A percentile compares a stretch with the other conserved stretches of the same genome.
These are phyloP conservation scores for Fusarium devonianum DNA, from an alignment of 2,329 filamentous ascomycete species.

Conservation along the genomic window DNA sequence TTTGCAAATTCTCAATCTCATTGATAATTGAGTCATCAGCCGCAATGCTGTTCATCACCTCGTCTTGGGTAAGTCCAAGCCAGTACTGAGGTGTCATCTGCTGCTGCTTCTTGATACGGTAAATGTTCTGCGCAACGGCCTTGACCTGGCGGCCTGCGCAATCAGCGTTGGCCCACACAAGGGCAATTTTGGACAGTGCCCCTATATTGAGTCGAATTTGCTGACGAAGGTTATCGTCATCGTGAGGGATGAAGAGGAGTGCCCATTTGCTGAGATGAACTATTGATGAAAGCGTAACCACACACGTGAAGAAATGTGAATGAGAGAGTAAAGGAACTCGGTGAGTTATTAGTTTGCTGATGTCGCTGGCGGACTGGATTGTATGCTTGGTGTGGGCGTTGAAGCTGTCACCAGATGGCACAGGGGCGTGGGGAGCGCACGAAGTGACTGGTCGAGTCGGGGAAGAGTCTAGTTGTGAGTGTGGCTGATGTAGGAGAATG, in stretches of 20 bases:
- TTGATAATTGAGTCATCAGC: slow-evolving; percentile 66
- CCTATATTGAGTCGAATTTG: slow-evolving; percentile 81
- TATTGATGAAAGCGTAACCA: slow-evolving; percentile 78
- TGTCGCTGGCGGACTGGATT: slow-evolving; percentile 77
- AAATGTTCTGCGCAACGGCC: slow-evolving; percentile 80
- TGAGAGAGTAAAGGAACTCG: slow-evolving; percentile 76
- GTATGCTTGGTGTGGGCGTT: slow-evolving; percentile 81
- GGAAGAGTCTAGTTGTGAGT: slow-evolving; percentile 75
- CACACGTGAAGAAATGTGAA: slow-evolving; percentile 85
- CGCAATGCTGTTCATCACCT: slow-evolving; percentile 62
- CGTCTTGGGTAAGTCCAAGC: slow-evolving; percentile 61
- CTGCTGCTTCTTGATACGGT: slow-evolving; percentile 63
- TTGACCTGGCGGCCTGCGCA: slow-evolving; percentile 76
- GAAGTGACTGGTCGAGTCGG: slow-evolving; percentile 66
- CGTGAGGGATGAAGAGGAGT: slow-evolving; percentile 64
- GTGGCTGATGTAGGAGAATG: slow-evolving; percentile 81
- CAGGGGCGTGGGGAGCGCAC: slow-evolving; percentile 67
- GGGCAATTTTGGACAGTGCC: slow-evolving; percentile 72
- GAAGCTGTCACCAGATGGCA: slow-evolving; percentile 59
- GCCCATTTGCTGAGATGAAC: slow-evolving; percentile 84
- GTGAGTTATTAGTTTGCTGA: slow-evolving; percentile 77
- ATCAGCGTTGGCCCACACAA: slow-evolving; percentile 76
- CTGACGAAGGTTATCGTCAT: slow-evolving; percentile 74
- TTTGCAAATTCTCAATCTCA: slow-evolving; percentile 57
- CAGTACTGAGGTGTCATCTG: slow-evolving; percentile 62